Percentiles rank a stretch among this genome's conserved stretches.
phyloP scores from a whole-genome alignment of 208 protist genomes.

The Trichomonas gallinae region DNA sequence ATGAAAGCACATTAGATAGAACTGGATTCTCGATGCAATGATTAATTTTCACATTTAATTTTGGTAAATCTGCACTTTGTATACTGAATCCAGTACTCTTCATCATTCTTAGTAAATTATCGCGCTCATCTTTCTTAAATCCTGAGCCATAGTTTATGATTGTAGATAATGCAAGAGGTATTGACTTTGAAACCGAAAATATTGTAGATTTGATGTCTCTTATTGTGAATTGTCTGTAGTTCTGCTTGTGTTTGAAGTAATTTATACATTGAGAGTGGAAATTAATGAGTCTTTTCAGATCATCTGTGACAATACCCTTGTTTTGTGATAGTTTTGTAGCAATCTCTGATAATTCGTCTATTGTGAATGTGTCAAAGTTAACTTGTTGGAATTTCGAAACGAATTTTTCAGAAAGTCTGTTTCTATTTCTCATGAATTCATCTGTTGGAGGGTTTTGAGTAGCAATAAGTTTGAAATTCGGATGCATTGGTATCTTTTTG shows the following conservation, averaged over 20 bases:
- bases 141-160: neutral
- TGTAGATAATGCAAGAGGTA: neutral
- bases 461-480: neutral
- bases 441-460: constrained; percentile 21
- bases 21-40: neutral
- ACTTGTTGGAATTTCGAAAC: neutral
- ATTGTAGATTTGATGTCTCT: neutral
- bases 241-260: neutral
- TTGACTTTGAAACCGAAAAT: neutral
- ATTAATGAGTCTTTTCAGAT: neutral
- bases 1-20: neutral
- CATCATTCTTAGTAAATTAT: neutral
- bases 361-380: neutral
- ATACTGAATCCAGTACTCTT: neutral
- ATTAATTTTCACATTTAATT: neutral
- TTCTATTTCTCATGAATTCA: neutral
- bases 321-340: neutral
- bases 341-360: neutral
- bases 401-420: neutral
- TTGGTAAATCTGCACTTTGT: neutral
- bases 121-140: neutral
- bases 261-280: neutral
- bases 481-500: neutral
- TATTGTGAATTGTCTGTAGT: neutral
- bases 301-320: neutral